These are phyloP conservation scores for Penicillium sp. DNA, from an alignment of 2,329 filamentous ascomycete genomes.

Conservation along the genomic window DNA sequence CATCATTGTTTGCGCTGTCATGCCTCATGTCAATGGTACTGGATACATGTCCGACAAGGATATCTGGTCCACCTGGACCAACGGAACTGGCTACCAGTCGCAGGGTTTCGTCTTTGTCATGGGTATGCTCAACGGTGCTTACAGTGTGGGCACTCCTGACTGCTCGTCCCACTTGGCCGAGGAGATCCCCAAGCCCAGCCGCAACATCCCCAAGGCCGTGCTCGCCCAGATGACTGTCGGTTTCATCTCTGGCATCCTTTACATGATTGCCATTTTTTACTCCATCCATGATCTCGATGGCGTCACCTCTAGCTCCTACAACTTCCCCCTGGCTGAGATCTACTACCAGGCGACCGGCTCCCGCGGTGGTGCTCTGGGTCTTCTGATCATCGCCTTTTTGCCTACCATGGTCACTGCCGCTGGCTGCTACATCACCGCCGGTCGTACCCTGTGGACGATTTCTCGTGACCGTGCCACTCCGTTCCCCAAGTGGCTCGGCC, in stretches of 20 bases:
- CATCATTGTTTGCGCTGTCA: conserved; percentile 56
- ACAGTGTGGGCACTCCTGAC: conserved; percentile 67
- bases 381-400: conserved; percentile 60
- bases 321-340: conserved; percentile 52
- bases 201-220: conserved; percentile 55
- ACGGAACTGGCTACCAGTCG: conserved; percentile 45
- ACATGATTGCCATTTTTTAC: conserved; percentile 56
- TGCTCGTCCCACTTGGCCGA: conserved; percentile 66
- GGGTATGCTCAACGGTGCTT: conserved; percentile 70
- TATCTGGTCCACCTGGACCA: conserved; percentile 61
- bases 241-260: conserved; percentile 51
- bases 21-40: conserved; percentile 51
- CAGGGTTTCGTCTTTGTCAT: conserved; percentile 66
- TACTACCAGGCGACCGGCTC: conserved; percentile 53
- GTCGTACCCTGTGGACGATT: conserved; percentile 62
- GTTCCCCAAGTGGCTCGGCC: conserved; percentile 55
- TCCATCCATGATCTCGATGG: conserved; percentile 45
- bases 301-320: conserved; percentile 31
- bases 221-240: conserved; percentile 52
- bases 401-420: conserved; percentile 56
- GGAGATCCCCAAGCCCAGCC: conserved; percentile 57
- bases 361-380: conserved; percentile 56
- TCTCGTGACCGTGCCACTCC: conserved; percentile 65
- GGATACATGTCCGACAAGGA: conserved; percentile 53
- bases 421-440: conserved; percentile 61